Percentiles rank a stretch among this genome's conserved stretches.
These are phyloP conservation scores for Waltiozyma sp. DNA, from an alignment of 1,139 yeast genomes.

Conservation along the genomic window DNA sequence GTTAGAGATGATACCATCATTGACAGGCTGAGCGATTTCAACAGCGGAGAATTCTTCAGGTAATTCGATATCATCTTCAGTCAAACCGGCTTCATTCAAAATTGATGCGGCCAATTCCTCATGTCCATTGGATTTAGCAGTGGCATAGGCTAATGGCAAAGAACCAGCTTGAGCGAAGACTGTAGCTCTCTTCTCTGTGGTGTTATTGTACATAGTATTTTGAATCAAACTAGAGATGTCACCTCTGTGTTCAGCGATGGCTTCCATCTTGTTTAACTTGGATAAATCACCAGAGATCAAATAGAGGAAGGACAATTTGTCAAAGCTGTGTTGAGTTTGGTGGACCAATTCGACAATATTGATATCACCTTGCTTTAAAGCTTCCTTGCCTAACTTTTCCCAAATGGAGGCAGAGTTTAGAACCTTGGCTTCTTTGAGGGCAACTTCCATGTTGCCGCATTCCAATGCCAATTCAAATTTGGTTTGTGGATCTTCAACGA, in stretches of 20 bases:
- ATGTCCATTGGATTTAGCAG: conserved; percentile 82
- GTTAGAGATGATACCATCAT: conserved; percentile 25
- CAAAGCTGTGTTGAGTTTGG: conserved; percentile 80
- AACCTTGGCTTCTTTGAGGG: conserved; percentile 79
- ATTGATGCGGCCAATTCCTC: conserved; percentile 63
- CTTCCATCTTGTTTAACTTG: conserved; percentile 73
- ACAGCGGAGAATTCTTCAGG: conserved; percentile 36
- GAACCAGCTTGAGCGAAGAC: conserved; percentile 72
- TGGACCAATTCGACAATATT: conserved; percentile 79
- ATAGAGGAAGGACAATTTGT: conserved; percentile 81
- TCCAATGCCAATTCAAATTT: conserved; percentile 92
- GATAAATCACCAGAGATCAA: conserved; percentile 69
- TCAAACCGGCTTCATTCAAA: conserved; percentile 55
- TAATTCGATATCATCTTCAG: conserved; percentile 53
- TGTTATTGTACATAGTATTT: conserved; percentile 69
- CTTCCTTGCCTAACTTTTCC: conserved; percentile 80
- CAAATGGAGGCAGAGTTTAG: conserved; percentile 62
- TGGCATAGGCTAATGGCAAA: conserved; percentile 82
- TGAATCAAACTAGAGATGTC: conserved; percentile 75
- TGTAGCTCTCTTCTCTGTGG: conserved; percentile 65
- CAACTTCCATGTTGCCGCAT: conserved; percentile 80
- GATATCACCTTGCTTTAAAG: conserved; percentile 80
- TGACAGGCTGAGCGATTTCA: conserved; percentile 33
- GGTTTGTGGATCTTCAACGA: conserved; percentile 93
- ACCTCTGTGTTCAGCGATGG: conserved; percentile 82